Evolutionary conservation across 371 early-diverging fungal species (phyloP), one percentile per base, ranked within the genome.

Genomic region (Lichtheimia ornata): DNA sequence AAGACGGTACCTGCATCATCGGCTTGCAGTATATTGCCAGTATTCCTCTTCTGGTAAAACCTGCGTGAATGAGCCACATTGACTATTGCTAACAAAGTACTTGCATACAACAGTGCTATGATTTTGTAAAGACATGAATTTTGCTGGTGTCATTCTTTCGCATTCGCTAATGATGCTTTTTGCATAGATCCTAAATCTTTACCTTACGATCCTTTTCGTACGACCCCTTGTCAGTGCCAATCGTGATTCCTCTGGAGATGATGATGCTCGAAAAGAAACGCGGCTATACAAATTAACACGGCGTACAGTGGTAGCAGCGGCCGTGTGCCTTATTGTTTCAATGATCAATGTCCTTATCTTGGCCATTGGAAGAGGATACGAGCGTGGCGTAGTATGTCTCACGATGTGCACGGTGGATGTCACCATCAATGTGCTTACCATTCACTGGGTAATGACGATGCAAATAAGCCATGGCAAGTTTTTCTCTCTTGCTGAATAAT

Each of bases 401-500:
- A 79, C 77, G 1, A 70, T 70, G 49, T 84, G 84, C 61, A 85
- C 82, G 2, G 53, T 79, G 13, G 84, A 85, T 66, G 82, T 85
- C 13, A 85, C 85, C 6, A 66, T 82, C 35, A 84, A 85, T 35
- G 82, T 81, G 7, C 66, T 81, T 25, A 71, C 81, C 6, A 73
- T 84, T 30, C 79, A 84, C 47, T 84, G 81, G 81, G 82, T 84
- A 73, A 25, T 6, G n/a, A n/a, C n/a, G 20, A n/a, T 41, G 13
- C 18, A n/a, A 17, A 15, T n/a, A 11, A 18, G 17, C 6, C 11
- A 2, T 35, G 35, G 6, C 35, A 35, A 11, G 5, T 9, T 35
- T 22, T 35, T 35, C 6, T 35, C 11, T 11, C 2, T 35, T 35
- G 11, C 11, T 35, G 2, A 35, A 35, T 9, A 35, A 9, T 9